Conservation (phyloP, 2,329 filamentous ascomycete species). For the Rhynchosporium agropyri region DNA sequence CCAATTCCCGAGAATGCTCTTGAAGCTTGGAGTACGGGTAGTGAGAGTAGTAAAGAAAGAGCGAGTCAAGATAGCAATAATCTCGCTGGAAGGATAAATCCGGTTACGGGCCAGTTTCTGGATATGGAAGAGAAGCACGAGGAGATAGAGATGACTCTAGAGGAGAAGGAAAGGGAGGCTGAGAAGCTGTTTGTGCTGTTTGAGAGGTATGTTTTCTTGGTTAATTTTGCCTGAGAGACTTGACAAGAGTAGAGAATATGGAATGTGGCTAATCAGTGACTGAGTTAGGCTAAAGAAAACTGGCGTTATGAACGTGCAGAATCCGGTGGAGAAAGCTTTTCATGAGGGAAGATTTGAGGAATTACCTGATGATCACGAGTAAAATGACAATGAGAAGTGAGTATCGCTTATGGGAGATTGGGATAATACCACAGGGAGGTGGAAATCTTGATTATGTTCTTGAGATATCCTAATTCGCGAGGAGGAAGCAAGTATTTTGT, state of each 20-base stretch:
- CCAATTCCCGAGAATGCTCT: constrained; percentile 69
- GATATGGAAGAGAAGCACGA: constrained; percentile 45
- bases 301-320: constrained; percentile 39
- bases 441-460: neutral
- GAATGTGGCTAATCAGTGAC: constrained; percentile 16
- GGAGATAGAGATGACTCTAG: constrained; percentile 77
- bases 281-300: constrained; percentile 37
- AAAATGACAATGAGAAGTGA: constrained; percentile 37
- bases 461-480: too few relatives aligned
- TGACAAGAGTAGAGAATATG: neutral
- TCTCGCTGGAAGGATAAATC: constrained; percentile 39
- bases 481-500: too few relatives aligned
- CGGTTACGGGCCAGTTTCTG: constrained; percentile 40
- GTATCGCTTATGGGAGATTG: neutral
- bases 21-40: constrained; percentile 51
- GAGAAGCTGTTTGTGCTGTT: constrained; percentile 42
- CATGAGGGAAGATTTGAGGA: constrained; percentile 40
- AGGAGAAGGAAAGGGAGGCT: constrained; percentile 83
- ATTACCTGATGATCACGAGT: constrained; percentile 40
- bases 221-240: neutral
- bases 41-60: constrained; percentile 33
- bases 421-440: neutral
- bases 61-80: constrained; percentile 31
- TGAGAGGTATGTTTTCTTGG: constrained; percentile 36
- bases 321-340: constrained; percentile 37